phyloP scores from a whole-genome alignment of 75 land plant genomes.

The Chamaecyparis obtusa region DNA sequence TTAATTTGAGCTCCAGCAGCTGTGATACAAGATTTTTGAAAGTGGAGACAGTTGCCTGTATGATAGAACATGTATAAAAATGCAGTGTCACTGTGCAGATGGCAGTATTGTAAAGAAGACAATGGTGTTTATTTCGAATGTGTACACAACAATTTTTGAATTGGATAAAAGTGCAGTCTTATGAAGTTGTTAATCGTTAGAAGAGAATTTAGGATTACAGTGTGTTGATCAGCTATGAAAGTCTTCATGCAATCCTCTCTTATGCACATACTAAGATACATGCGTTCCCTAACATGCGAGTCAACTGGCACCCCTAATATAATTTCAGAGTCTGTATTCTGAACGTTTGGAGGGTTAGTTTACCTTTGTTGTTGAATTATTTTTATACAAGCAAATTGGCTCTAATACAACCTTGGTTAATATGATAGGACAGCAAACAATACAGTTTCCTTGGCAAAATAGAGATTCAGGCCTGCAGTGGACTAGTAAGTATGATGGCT shows the following conservation, averaged over 20 bases:
- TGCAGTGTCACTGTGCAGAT: too few relatives aligned
- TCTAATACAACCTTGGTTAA: too few relatives aligned
- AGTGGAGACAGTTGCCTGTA: neutral
- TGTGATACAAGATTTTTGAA: neutral
- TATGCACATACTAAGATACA: neutral
- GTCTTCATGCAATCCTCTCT: neutral
- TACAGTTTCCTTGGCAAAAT: neutral
- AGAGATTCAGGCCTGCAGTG: neutral
- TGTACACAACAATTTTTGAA: too few relatives aligned
- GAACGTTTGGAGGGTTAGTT: too few relatives aligned
- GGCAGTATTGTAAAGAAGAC: too few relatives aligned
- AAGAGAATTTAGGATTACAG: too few relatives aligned
- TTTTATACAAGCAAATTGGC: neutral
- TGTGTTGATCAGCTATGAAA: neutral
- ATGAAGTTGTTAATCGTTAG: too few relatives aligned
- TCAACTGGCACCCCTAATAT: neutral
- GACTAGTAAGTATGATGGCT: neutral
- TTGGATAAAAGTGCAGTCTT: too few relatives aligned
- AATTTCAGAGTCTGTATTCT: too few relatives aligned
- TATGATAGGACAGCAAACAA: too few relatives aligned
- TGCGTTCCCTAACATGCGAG: neutral
- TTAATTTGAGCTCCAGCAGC: neutral
- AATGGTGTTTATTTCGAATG: too few relatives aligned
- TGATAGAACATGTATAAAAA: too few relatives aligned
- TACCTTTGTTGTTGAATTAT: neutral